phyloP scores from a whole-genome alignment of 768 basidiomycete species.

The Lyophyllum shimeji region DNA sequence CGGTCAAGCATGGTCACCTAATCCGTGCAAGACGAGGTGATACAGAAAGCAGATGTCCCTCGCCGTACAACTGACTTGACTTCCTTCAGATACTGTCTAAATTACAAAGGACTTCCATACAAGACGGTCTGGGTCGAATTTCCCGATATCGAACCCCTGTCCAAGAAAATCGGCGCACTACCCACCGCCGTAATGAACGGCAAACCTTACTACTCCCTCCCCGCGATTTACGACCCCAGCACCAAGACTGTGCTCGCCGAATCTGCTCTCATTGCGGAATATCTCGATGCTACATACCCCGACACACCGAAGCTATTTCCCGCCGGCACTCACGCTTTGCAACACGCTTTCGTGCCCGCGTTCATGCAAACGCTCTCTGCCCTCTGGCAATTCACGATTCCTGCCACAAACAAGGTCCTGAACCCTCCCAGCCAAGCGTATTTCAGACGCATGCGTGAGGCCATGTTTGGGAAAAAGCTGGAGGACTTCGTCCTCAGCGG shows the following conservation, averaged over 20 bases:
- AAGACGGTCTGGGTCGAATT: conserved; percentile 37
- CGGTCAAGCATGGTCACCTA: conserved; percentile 38
- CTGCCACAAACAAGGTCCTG: conserved; percentile 24
- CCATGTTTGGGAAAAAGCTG: conserved; percentile 17
- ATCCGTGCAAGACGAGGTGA: conserved; percentile 45
- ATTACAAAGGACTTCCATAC: conserved; percentile 29
- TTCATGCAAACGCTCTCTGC: background rate
- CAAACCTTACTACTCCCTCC: conserved; percentile 32
- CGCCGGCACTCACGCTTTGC: conserved; percentile 16
- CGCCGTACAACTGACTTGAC: background rate
- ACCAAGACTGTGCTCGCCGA: conserved; percentile 35
- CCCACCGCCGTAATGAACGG: background rate
- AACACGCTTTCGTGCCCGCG: conserved; percentile 13
- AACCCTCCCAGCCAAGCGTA: conserved; percentile 32
- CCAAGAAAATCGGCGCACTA: background rate
- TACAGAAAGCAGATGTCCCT: background rate
- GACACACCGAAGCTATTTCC: conserved; percentile 26
- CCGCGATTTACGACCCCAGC: conserved; percentile 39
- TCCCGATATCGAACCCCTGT: conserved; percentile 31
- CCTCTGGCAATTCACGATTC: conserved; percentile 17
- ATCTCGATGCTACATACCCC: conserved; percentile 44
- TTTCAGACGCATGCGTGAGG: conserved; percentile 30
- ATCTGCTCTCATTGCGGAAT: conserved; percentile 43
- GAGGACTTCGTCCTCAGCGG: conserved; percentile 21
- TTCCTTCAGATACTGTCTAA: conserved; percentile 12